Conservation (phyloP, 2,329 filamentous ascomycete species). For the Aspergillus texensis region DNA sequence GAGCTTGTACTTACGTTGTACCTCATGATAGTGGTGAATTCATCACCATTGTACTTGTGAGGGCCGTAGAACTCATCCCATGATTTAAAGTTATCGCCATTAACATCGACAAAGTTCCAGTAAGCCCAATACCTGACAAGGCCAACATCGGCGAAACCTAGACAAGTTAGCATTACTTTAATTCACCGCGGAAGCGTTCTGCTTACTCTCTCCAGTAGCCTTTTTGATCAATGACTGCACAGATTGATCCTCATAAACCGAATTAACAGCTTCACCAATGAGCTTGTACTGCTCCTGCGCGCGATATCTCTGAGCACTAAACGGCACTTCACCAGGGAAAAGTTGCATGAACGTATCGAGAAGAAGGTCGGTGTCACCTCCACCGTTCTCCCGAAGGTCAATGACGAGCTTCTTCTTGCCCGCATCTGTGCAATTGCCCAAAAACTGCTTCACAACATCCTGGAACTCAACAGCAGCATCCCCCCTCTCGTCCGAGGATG, state of each 20-base stretch:
- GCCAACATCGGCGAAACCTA: neutral
- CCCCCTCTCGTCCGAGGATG: conserved; percentile 9
- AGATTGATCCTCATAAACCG: conserved; percentile 15
- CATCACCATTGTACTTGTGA: conserved; percentile 22
- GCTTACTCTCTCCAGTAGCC: neutral
- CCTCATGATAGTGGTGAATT: conserved; percentile 22
- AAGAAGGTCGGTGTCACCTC: conserved; percentile 53
- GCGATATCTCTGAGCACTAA: conserved; percentile 48
- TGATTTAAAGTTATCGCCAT: conserved; percentile 35
- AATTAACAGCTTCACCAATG: conserved; percentile 25
- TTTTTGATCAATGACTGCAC: neutral
- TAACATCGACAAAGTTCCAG: conserved; percentile 24
- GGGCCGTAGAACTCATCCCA: conserved; percentile 47
- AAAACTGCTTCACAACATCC: conserved; percentile 46
- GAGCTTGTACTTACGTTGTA: conserved; percentile 14
- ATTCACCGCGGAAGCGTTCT: neutral
- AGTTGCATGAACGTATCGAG: conserved; percentile 56
- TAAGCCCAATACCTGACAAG: conserved; percentile 16
- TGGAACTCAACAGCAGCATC: conserved; percentile 36
- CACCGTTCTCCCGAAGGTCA: conserved; percentile 62
- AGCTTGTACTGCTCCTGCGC: conserved; percentile 41
- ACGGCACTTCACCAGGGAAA: conserved; percentile 48
- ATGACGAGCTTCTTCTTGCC: conserved; percentile 62
- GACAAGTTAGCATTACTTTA: neutral
- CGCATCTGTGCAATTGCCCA: conserved; percentile 48